phyloP scores from a whole-genome alignment of 1,284 basidiomycete genomes.

The Cutaneotrichosporon sp. region DNA sequence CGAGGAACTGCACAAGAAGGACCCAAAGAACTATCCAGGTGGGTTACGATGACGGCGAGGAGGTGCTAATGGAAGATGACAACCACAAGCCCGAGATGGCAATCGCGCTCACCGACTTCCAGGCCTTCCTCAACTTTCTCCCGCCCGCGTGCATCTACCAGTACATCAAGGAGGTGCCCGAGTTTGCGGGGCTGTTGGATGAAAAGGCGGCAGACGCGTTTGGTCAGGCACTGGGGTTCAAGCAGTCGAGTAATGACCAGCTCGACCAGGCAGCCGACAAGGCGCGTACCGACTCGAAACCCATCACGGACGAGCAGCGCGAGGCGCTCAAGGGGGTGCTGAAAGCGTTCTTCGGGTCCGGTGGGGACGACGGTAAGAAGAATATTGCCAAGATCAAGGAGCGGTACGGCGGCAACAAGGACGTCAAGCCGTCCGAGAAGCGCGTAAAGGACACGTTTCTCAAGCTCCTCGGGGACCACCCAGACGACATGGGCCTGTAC shows the following conservation, averaged over 20 bases:
- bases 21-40: constrained; percentile 89
- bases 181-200: constrained; percentile 71
- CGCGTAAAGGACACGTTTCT: constrained; percentile 65
- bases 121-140: constrained; percentile 58
- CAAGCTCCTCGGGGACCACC: constrained; percentile 73
- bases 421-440: constrained; percentile 40
- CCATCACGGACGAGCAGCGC: constrained; percentile 54
- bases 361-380: constrained; percentile 53
- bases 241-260: constrained; percentile 28
- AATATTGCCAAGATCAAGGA: constrained; percentile 59
- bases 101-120: constrained; percentile 85
- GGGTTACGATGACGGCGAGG: constrained; percentile 18
- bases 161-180: constrained; percentile 63
- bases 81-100: constrained; percentile 83
- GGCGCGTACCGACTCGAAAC: constrained; percentile 29
- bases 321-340: constrained; percentile 68
- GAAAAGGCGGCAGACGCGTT: constrained; percentile 47
- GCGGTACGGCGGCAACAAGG: constrained; percentile 56
- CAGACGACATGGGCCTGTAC: constrained; percentile 87
- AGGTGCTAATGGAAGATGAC: constrained; percentile 19
- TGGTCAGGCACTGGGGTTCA: constrained; percentile 54
- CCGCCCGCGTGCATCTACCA: constrained; percentile 59
- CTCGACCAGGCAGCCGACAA: constrained; percentile 13
- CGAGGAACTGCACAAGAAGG: constrained; percentile 64
- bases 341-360: constrained; percentile 71